These are phyloP conservation scores for Oryza punctata DNA, from an alignment of 176 grass and related monocot genomes.

Conservation along the genomic window DNA sequence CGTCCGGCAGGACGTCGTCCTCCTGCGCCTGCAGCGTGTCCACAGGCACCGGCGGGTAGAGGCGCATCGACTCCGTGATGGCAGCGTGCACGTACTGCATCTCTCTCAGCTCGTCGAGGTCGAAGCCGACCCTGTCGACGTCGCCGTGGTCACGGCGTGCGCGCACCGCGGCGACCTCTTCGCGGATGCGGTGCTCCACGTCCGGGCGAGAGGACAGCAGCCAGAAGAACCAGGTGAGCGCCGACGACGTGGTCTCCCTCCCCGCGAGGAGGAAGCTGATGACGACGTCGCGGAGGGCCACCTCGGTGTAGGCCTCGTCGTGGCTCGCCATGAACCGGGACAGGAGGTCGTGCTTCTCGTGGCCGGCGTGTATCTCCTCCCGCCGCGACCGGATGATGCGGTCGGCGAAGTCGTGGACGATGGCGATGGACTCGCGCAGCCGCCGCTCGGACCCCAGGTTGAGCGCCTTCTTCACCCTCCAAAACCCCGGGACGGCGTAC, in stretches of 20 bases:
- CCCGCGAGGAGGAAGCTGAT: conserved; percentile 77
- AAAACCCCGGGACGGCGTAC: conserved; percentile 55
- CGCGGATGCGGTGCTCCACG: conserved; percentile 54
- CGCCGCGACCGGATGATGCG: conserved; percentile 53
- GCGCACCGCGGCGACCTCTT: conserved; percentile 54
- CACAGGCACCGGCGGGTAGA: conserved; percentile 68
- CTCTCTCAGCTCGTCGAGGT: conserved; percentile 68
- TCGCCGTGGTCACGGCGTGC: not conserved
- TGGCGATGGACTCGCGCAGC: conserved; percentile 48
- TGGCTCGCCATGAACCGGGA: conserved; percentile 57
- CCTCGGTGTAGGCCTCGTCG: conserved; percentile 42
- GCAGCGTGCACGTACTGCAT: conserved; percentile 86
- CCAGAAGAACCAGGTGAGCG: conserved; percentile 90
- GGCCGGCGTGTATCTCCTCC: conserved; percentile 37
- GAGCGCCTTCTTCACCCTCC: conserved; percentile 60
- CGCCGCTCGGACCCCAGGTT: conserved; percentile 58
- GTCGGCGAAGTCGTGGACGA: conserved; percentile 61
- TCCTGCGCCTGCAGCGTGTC: conserved; percentile 19
- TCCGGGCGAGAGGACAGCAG: conserved; percentile 63
- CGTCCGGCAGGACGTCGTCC: conserved; percentile 74
- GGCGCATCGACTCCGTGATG: conserved; percentile 73
- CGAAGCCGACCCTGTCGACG: conserved; percentile 20
- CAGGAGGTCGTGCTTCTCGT: conserved; percentile 60
- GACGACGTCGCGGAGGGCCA: conserved; percentile 75
- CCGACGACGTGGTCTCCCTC: conserved; percentile 65